A percentile compares a stretch with the other conserved stretches of the same genome.
These are phyloP conservation scores for Raffaelea albimanens DNA, from an alignment of 2,329 filamentous ascomycete genomes.

Conservation along the genomic window DNA sequence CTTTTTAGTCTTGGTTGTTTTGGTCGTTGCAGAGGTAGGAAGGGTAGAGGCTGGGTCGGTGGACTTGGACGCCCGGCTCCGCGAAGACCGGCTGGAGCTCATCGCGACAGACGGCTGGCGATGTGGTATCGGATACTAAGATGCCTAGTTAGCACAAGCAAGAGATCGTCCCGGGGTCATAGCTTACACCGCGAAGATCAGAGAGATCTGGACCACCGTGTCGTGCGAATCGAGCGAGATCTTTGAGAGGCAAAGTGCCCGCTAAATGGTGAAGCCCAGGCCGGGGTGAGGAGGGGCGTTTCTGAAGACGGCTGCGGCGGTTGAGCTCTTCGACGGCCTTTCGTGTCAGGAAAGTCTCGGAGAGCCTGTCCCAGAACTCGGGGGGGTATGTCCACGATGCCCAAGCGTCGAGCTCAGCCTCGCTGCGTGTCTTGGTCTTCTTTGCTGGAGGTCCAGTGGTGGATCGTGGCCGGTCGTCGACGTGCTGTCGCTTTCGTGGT, in stretches of 20 bases:
- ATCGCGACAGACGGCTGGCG: no score
- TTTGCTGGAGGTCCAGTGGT: no score
- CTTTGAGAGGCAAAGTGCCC: neutral
- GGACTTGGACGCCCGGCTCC: slow-evolving; percentile 7
- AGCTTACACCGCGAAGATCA: slow-evolving; percentile 15
- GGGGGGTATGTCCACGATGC: slow-evolving; percentile 6
- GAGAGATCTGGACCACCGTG: slow-evolving; percentile 17
- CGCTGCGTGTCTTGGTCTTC: slow-evolving; percentile 3
- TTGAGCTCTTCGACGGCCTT: slow-evolving; percentile 9
- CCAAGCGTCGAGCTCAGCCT: slow-evolving; percentile 2
- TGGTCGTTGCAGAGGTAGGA: slow-evolving; percentile 6
- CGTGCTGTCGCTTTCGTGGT: slow-evolving; percentile 6
- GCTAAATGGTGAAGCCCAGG: neutral
- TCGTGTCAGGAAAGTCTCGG: slow-evolving; percentile 3
- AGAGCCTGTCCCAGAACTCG: slow-evolving; percentile 11
- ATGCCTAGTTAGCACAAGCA: no score
- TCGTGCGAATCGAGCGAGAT: slow-evolving; percentile 16
- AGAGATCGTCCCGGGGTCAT: no score
- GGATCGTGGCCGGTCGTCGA: neutral
- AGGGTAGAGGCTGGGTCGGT: slow-evolving; percentile 12
- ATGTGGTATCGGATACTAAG: no score
- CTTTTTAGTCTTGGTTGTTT: slow-evolving; percentile 16
- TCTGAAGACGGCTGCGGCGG: slow-evolving; percentile 3
- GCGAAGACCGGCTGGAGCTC: slow-evolving; percentile 6
- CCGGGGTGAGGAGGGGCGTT: neutral